These are phyloP conservation scores for Mesembryanthemum crystallinum DNA, from an alignment of 148 eudicot species.

Conservation along the genomic window DNA sequence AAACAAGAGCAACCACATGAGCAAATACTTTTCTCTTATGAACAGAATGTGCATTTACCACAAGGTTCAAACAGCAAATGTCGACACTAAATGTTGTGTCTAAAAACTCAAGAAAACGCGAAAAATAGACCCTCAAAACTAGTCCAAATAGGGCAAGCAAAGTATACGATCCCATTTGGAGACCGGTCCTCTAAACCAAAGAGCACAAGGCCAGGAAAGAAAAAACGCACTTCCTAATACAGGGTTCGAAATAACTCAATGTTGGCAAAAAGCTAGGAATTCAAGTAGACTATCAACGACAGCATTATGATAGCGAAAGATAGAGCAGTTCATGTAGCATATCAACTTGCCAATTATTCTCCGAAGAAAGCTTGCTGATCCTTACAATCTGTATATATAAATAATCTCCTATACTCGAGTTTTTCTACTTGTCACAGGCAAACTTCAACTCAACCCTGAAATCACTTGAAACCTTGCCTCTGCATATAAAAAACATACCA, in stretches of 20 bases:
- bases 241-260: neutral
- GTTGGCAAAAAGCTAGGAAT: neutral
- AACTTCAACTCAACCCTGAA: conserved; percentile 10
- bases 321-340: conserved; percentile 20
- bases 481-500: conserved; percentile 14
- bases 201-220: neutral
- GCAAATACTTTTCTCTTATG: too few relatives aligned
- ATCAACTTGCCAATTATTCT: conserved; percentile 25
- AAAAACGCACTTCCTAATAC: conserved; percentile 17
- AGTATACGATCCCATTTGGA: conserved; percentile 1
- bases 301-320: conserved; percentile 16
- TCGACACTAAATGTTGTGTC: conserved; percentile 2
- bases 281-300: conserved; percentile 22
- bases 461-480: conserved; percentile 12
- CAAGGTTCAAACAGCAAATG: conserved; percentile 7
- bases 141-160: conserved; percentile 10
- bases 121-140: neutral
- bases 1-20: neutral
- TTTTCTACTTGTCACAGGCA: conserved; percentile 15
- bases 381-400: conserved; percentile 16
- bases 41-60: neutral
- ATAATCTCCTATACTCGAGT: conserved; percentile 14
- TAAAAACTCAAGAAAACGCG: neutral
- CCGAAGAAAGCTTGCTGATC: conserved; percentile 15
- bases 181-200: conserved; percentile 12